phyloP scores from a whole-genome alignment of 306 rosid species.

The Ormosia semicastrata region DNA sequence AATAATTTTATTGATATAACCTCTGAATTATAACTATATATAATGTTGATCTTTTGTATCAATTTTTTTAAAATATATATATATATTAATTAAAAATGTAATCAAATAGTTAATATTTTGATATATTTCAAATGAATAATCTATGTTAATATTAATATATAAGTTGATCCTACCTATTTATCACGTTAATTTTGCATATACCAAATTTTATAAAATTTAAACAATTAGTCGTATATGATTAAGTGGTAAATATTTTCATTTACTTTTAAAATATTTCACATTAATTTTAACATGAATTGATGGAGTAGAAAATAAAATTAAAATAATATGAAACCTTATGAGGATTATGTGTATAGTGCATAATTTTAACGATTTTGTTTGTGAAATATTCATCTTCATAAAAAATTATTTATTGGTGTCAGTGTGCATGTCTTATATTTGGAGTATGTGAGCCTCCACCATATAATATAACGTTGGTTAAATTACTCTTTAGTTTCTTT shows the following conservation, averaged over 20 bases:
- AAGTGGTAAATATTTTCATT: not conserved
- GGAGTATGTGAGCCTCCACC: too few species aligned
- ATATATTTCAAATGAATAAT: not conserved
- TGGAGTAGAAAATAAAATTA: not conserved
- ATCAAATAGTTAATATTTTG: not conserved
- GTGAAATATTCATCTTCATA: too few species aligned
- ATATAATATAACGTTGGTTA: too few species aligned
- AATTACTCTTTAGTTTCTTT: too few species aligned
- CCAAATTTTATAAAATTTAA: not conserved
- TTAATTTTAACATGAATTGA: not conserved
- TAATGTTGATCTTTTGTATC: not conserved
- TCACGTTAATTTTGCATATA: not conserved
- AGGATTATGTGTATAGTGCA: too few species aligned
- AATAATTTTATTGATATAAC: not conserved
- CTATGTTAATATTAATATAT: too few species aligned
- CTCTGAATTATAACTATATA: not conserved
- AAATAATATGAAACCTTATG: not conserved
- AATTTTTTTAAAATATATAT: not conserved
- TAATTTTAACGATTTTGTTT: too few species aligned
- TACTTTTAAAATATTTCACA: not conserved
- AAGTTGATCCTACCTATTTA: not conserved
- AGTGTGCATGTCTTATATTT: too few species aligned
- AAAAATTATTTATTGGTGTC: too few species aligned
- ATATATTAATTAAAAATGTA: not conserved
- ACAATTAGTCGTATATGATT: not conserved